Evolutionary conservation across 73 alveolate species (phyloP), one percentile per base, ranked within the genome.

Genomic region (Paramecium tetraurelia): DNA sequence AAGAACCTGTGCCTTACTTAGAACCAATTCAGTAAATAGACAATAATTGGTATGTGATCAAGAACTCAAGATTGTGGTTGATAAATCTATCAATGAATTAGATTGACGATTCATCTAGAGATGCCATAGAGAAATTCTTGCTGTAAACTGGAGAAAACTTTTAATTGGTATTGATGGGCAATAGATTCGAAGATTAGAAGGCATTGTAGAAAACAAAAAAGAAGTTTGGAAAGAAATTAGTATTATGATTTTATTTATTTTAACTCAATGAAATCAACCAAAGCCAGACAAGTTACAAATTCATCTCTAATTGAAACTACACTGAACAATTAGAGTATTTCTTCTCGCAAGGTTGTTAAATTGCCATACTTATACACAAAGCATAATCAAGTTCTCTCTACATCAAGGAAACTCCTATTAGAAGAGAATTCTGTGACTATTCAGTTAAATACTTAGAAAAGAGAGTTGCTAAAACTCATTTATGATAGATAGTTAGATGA

Each of bases 211-310:
- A 80, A 46, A 44, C 63, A 8, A 80, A 46, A 41, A 80, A 80
- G 90, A 80, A 46, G 46, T 80, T 31, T 46, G 90, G 90, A 18
- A 80, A 80, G 48, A 80, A 80, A 46, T 80, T 80, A 80, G 90
- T 80, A 20, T 22, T 80, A 44, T 80, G 90, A 80, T 63, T 63
- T 8, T 31, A 63, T 63, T 31, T 63, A 63, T 53, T 53, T 53
- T 63, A 63, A 63, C 84, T 63, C 41, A 63, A 63, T 63, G 84
- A 63, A 63, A 63, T 63, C 84, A 33, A 63, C 69, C n/a, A 53
- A 53, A 8, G 33, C 69, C 14, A 53, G 69, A 53, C 84, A 63
- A 63, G 50, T 63, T 72, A 80, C 90, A 18, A 80, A 80, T 80
- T 20, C 33, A 31, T 80, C 90, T 27, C 53, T 20, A 35, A 80